Conservation (phyloP, 345 rosid genomes). For the Tarenaya hassleriana region DNA sequence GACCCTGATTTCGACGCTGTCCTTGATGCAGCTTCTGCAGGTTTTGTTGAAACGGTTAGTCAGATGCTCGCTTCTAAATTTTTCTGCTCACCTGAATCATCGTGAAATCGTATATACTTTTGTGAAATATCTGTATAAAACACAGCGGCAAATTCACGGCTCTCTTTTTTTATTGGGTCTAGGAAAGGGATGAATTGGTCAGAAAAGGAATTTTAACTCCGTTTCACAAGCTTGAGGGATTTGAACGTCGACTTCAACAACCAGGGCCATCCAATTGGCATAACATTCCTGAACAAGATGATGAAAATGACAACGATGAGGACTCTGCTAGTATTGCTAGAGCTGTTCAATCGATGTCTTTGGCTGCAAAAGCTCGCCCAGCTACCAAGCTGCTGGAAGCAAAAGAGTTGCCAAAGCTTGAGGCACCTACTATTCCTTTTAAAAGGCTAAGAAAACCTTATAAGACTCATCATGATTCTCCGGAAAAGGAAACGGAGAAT, state of each 20-base stretch:
- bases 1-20: conserved; percentile 84
- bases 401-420: conserved; percentile 75
- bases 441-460: conserved; percentile 58
- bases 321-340: conserved; percentile 51
- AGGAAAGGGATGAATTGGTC: conserved; percentile 97
- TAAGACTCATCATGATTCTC: conserved; percentile 35
- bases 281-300: conserved; percentile 38
- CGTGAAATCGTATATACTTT: conserved; percentile 7
- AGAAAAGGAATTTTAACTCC: conserved; percentile 95
- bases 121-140: conserved; percentile 7
- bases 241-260: conserved; percentile 76
- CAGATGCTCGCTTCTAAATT: conserved; percentile 6
- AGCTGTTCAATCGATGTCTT: conserved; percentile 51
- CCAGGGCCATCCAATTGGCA: conserved; percentile 41
- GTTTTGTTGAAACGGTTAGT: conserved; percentile 89
- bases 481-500: conserved; percentile 43
- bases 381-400: conserved; percentile 72
- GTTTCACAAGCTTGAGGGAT: conserved; percentile 87
- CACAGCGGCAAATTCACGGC: conserved; percentile 17
- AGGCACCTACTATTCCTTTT: conserved; percentile 64
- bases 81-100: conserved; percentile 11
- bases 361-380: conserved; percentile 81
- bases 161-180: conserved; percentile 31
- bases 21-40: conserved; percentile 75
- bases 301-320: conserved; percentile 29